phyloP scores from a whole-genome alignment of 2,329 filamentous ascomycete genomes.

The Ascochyta koolunga region DNA sequence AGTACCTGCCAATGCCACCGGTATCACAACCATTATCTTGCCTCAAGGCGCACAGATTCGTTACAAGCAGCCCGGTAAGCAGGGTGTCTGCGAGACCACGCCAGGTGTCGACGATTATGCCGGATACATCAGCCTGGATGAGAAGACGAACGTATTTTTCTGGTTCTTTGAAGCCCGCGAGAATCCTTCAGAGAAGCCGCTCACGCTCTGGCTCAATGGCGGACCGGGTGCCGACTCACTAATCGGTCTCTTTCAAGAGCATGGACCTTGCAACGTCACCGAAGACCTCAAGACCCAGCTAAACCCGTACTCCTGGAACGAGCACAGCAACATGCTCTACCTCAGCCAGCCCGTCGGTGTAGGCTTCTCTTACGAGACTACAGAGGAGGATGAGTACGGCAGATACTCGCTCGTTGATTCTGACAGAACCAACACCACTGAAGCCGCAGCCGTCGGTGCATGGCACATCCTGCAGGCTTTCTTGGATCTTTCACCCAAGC shows the following conservation, averaged over 20 bases:
- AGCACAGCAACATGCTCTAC: slow-evolving; percentile 48
- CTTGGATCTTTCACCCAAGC: slow-evolving; percentile 42
- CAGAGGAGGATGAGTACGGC: slow-evolving; percentile 29
- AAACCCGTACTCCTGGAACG: slow-evolving; percentile 50
- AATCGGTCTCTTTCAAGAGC: slow-evolving; percentile 61
- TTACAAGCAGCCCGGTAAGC: slow-evolving; percentile 46
- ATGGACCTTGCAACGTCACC: slow-evolving; percentile 39
- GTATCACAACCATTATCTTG: slow-evolving; percentile 42
- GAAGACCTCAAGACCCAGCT: slow-evolving; percentile 44
- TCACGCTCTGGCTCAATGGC: slow-evolving; percentile 60
- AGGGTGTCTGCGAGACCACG: slow-evolving; percentile 52
- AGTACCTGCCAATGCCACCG: slow-evolving; percentile 39
- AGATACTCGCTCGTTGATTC: slow-evolving; percentile 42
- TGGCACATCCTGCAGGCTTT: slow-evolving; percentile 48
- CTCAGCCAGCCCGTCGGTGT: slow-evolving; percentile 49
- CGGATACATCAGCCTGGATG: slow-evolving; percentile 46
- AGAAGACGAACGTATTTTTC: slow-evolving; percentile 50
- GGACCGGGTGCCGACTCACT: slow-evolving; percentile 60
- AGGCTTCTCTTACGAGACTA: slow-evolving; percentile 49
- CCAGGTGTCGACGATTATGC: slow-evolving; percentile 47
- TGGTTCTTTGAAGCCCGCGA: slow-evolving; percentile 58
- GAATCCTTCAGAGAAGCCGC: slow-evolving; percentile 45
- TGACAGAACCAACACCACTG: slow-evolving; percentile 40
- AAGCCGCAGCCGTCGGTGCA: slow-evolving; percentile 42
- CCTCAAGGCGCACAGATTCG: slow-evolving; percentile 42